Base-by-base conservation (phyloP, 2,329 filamentous ascomycete species). In the Sporothrix brasiliensis region DNA sequence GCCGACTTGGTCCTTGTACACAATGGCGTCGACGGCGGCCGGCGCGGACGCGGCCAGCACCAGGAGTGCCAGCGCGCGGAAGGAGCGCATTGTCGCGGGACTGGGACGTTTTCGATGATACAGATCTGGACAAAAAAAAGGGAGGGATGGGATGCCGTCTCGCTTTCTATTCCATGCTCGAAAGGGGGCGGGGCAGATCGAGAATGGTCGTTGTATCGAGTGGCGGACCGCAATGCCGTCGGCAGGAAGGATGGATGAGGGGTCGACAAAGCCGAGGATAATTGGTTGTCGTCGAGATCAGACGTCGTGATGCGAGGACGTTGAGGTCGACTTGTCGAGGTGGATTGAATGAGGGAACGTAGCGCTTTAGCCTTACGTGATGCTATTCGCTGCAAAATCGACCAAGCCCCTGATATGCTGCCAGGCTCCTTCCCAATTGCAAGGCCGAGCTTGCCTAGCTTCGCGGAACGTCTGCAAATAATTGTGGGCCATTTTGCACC, bases 1-100 rank as follows among this genome's bases (percentile, higher is more conserved):
- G 82, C 90, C 94, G 75, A 96, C 93, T 80, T 99, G 94, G 78
- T 99, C 95, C 75, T 87, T 85, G 82, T 93, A 97, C 72, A 98
- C 69, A 24, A 73, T 34, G 88, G 74, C 93, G 92, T 77, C 81
- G 78, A 67, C 87, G 82, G 77, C 84, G 77, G 77, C 71, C 56
- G 73, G 67, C 27, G 76, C 75, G 19, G 75, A 21, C 16, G 73
- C 56, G 39, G 52, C 67, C 44, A 60, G 56, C 53, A 65, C 52
- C 60, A 72, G 39, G 34, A 70, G 61, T 6, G 69, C 47, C 27
- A 58, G 56, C 39, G 56, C 66, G 56, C 58, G 69, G 27, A 66
- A 30, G 11, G 65, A 70, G 54, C 63, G 70, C 70, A 72, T 71
- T 16, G 56, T 61, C n/a, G 60, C 14, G 44, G 44, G n/a, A 21